Evolutionary conservation across 768 basidiomycete species (phyloP), one percentile per base, ranked within the genome.

Genomic region (Psilocybe azurescens): DNA sequence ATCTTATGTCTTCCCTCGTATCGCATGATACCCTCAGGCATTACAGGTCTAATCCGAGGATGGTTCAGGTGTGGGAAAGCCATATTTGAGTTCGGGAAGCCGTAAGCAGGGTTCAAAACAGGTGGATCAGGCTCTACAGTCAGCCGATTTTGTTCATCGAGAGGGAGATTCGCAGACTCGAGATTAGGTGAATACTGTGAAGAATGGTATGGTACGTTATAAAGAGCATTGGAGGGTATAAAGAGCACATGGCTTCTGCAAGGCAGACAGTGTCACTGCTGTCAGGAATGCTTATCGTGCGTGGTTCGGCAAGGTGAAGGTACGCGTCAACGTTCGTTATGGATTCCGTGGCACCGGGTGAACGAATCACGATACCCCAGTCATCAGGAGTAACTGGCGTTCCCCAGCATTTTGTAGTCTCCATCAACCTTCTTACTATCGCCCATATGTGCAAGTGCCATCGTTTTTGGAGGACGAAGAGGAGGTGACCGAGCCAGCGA

Each of bases 41-140:
- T 60, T 30, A 53, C 49, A 41, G 63, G 63, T 29, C 36, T 56
- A 16, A 64, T 64, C n/a, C 54, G 49, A 6, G 58, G 48, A 33
- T 60, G 28, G 32, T 10, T 16, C 38, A 64, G n/a, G 59, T 51
- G 14, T 14, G 41, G 41, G n/a, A 16, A 44, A 5, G 5, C 14
- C 14, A 16, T 44, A 8, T 14, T 39, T 3, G 38, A 39, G 38
- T 8, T 39, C 9, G 38, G 38, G 14, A 14, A 9, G 14, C 14
- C 14, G 38, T 39, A 39, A 9, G 14, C 9, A 44, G 41, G 41
- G n/a, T 44, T n/a, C n/a, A n/a, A 14, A 16, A 44, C 2, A 11
- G 41, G 41, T 13, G 41, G 6, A 16, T 14, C 14, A 5, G 41
- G n/a, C 14, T 6, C 14, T 44, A 44, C 33, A 36, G 33, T 36